phyloP scores from a whole-genome alignment of 306 rosid species.

The Ammopiptanthus mongolicus region DNA sequence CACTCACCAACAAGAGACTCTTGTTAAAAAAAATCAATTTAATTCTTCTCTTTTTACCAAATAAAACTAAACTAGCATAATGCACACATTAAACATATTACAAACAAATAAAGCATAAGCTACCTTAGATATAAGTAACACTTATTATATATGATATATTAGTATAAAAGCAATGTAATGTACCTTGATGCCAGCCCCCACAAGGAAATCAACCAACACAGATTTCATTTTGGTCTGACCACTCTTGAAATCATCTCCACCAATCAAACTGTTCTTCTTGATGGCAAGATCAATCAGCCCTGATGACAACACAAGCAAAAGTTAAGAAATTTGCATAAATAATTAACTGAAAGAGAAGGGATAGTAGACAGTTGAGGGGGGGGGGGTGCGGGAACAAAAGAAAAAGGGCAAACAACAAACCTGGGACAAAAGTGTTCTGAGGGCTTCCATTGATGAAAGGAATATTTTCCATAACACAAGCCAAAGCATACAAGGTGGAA shows the following conservation, averaged over 20 bases:
- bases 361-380: not conserved
- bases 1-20: conserved; percentile 9
- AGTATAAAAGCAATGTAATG: not conserved
- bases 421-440: conserved; percentile 97
- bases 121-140: not conserved
- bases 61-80: not conserved
- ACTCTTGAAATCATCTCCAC: conserved; percentile 98
- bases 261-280: conserved; percentile 72
- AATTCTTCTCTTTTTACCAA: not conserved
- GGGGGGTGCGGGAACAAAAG: too few relatives aligned
- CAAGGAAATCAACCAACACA: conserved; percentile 95
- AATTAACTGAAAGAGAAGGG: not conserved
- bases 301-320: conserved; percentile 15
- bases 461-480: conserved; percentile 75
- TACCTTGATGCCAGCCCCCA: conserved; percentile 99
- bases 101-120: not conserved
- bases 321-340: not conserved
- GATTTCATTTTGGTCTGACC: conserved; percentile 99
- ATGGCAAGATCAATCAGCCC: conserved; percentile 91
- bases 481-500: conserved; percentile 82
- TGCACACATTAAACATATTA: not conserved
- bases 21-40: not conserved
- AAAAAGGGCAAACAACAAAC: conserved; percentile 21
- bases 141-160: not conserved
- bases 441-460: conserved; percentile 99